These are phyloP conservation scores for Lipomyces spencermartinsiae DNA, from an alignment of 805 yeast genomes.

Conservation along the genomic window DNA sequence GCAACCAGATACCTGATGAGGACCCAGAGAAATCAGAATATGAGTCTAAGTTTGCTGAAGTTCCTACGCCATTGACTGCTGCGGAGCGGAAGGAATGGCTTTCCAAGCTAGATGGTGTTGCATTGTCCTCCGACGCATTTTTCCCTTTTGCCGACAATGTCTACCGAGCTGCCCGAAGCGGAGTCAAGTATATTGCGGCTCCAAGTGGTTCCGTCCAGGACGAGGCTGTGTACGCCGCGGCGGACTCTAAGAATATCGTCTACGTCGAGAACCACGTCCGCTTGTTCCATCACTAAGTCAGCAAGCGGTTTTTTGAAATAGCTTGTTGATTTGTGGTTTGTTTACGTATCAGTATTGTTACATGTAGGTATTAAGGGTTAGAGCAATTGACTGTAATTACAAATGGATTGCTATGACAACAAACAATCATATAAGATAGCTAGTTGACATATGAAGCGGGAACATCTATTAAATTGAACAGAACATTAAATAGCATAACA, in stretches of 20 bases:
- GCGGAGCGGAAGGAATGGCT: conserved; percentile 91
- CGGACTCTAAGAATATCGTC: conserved; percentile 86
- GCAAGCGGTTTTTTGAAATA: background rate
- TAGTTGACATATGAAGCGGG: background rate
- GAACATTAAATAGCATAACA: background rate
- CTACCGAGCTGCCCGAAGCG: conserved; percentile 95
- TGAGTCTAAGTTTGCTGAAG: conserved; percentile 80
- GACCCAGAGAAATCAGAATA: conserved; percentile 95
- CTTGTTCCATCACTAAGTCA: conserved; percentile 91
- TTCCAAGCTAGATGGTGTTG: conserved; percentile 77
- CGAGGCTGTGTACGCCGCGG: conserved; percentile 93
- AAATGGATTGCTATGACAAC: background rate
- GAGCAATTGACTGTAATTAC: background rate
- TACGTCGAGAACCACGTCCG: conserved; percentile 98
- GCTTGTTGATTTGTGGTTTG: conserved; percentile 8
- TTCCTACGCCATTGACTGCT: conserved; percentile 83
- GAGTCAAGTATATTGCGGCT: conserved; percentile 95
- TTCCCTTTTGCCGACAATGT: conserved; percentile 99
- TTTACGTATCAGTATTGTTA: background rate
- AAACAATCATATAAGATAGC: background rate
- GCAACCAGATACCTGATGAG: conserved; percentile 85
- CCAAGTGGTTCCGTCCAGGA: conserved; percentile 99
- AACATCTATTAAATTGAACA: background rate
- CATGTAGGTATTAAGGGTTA: background rate
- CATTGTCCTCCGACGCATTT: conserved; percentile 96